Conservation (phyloP, 192 early-diverging fungal genomes). For the Coemansia sp. region DNA sequence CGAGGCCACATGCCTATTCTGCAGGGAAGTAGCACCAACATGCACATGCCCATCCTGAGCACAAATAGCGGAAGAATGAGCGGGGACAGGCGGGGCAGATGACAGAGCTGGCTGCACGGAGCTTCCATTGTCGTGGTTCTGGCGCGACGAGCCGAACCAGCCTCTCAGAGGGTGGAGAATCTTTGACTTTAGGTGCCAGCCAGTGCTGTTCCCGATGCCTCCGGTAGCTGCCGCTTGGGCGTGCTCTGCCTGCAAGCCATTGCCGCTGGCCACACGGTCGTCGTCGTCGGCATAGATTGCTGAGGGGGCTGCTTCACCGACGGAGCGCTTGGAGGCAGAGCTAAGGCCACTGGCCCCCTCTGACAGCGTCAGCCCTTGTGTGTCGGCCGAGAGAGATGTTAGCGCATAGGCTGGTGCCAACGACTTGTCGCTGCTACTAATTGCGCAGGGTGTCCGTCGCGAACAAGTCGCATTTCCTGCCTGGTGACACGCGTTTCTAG, state of each 20-base stretch:
- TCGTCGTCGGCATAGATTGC: conserved; percentile 1
- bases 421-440: background rate
- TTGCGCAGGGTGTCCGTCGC: background rate
- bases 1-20: background rate
- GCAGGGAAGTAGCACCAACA: background rate
- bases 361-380: background rate
- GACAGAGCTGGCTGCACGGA: background rate
- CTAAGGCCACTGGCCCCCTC: background rate
- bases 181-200: conserved; percentile 48
- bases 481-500: background rate
- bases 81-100: background rate
- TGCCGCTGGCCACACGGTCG: background rate
- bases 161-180: conserved; percentile 43
- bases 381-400: conserved; percentile 1
- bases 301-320: background rate
- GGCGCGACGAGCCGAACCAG: conserved; percentile 51
- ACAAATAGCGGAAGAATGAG: background rate
- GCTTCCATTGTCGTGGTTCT: conserved; percentile 10
- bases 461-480: background rate
- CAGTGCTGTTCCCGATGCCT: conserved; percentile 7
- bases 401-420: background rate
- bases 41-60: background rate
- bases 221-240: background rate
- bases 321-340: background rate
- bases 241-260: conserved; percentile 4